Percentiles rank a stretch among this genome's conserved stretches.
Conservation (phyloP, 2,329 filamentous ascomycete species). For the Aspergillus sp. region DNA sequence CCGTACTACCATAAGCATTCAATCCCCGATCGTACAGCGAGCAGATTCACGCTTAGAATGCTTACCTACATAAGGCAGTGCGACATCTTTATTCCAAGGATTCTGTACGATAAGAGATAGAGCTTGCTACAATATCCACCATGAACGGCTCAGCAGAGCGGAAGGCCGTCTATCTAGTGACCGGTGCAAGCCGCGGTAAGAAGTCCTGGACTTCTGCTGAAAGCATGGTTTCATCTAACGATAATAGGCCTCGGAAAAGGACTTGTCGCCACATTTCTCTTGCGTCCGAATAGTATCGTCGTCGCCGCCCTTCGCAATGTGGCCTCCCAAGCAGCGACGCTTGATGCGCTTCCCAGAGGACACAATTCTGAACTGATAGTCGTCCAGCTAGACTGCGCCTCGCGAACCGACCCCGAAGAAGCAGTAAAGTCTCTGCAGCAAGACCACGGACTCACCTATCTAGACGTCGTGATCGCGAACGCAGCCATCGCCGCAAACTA, state of each 20-base stretch:
- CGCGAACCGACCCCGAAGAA: neutral
- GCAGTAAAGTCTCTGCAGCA: neutral
- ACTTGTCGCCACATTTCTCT: neutral
- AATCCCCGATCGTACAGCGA: neutral
- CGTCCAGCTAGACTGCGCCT: neutral
- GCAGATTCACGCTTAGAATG: neutral
- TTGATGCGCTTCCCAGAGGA: neutral
- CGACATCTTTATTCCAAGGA: neutral
- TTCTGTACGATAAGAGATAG: too few species aligned
- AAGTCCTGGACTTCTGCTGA: neutral
- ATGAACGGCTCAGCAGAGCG: neutral
- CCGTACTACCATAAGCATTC: too few species aligned
- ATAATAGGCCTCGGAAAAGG: neutral
- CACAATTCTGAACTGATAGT: neutral
- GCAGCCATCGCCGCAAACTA: constrained; percentile 1
- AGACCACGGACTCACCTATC: neutral
- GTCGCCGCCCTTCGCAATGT: neutral
- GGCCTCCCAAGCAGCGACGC: neutral
- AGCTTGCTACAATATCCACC: neutral
- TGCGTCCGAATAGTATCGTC: neutral
- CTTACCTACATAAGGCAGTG: neutral
- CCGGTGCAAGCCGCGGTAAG: neutral
- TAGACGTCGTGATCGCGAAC: constrained; percentile 2
- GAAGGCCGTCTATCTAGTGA: neutral
- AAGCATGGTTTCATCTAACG: neutral